phyloP scores from a whole-genome alignment of 495 filamentous ascomycete species.

The Hypomontagnella submonticulosa region DNA sequence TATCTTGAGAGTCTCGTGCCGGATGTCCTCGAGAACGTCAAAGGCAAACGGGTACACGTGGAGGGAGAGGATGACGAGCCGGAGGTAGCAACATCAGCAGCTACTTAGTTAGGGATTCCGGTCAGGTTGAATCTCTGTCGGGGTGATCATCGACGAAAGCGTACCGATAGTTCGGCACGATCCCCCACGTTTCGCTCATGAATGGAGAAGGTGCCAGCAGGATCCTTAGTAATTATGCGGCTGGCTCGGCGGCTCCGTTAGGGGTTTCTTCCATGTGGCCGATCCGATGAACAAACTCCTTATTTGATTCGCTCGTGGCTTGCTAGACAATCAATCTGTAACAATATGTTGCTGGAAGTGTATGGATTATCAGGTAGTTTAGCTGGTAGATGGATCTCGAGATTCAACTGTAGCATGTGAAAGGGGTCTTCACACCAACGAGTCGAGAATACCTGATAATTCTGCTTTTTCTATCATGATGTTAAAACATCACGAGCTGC shows the following conservation, averaged over 20 bases:
- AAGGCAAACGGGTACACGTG: conserved; percentile 54
- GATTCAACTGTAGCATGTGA: too few species aligned
- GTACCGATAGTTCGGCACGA: conserved; percentile 7
- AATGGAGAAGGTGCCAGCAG: conserved; percentile 31
- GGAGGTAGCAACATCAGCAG: not conserved
- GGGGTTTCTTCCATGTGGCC: not conserved
- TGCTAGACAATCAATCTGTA: too few species aligned
- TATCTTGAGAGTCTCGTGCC: conserved; percentile 62
- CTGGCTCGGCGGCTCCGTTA: conserved; percentile 27
- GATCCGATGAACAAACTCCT: too few species aligned
- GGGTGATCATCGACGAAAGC: not conserved
- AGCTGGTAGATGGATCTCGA: too few species aligned
- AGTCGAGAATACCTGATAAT: too few species aligned
- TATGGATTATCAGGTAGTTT: too few species aligned
- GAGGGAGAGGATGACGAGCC: conserved; percentile 61
- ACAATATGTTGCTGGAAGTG: too few species aligned
- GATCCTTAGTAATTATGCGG: conserved; percentile 29
- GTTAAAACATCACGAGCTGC: too few species aligned
- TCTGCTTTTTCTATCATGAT: too few species aligned
- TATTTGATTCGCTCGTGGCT: too few species aligned
- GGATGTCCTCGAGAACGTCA: conserved; percentile 60
- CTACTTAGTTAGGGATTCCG: not conserved
- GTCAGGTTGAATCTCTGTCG: not conserved
- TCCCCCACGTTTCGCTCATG: conserved; percentile 10
- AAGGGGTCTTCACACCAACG: too few species aligned